Evolutionary conservation across 257 asterid species (phyloP), one percentile per base, ranked within the genome.

Genomic region (Gentiana macrophylla): DNA sequence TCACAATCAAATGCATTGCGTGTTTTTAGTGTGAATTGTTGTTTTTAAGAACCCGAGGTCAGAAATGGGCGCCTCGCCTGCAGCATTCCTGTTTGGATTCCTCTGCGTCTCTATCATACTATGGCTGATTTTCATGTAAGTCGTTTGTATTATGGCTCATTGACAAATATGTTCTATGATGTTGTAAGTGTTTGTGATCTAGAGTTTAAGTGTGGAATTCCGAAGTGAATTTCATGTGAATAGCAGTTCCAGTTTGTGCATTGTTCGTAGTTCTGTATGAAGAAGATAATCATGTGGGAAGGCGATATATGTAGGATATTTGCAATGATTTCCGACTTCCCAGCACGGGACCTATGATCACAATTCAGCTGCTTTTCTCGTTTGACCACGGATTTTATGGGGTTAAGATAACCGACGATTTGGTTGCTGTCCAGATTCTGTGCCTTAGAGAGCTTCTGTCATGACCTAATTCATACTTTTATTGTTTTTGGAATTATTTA

Each of bases 51-150:
- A 51, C 41, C 47, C 57, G 13, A 56, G 60, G 52, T 53, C 45
- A 49, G 37, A 46, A 52, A 91, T 91, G 98, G 95, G 75, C 60
- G 77, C 80, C 62, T 91, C 96, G 8, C 96, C 98, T 60, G 98
- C 92, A 48, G 83, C 84, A 61, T 91, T 91, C 81, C 67, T 91
- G 35, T 87, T 82, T 44, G 93, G 95, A 50, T 87, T 91, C 87
- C 92, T 91, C 52, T 77, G 80, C 57, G 74, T 77, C 44, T 91
- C 95, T 71, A 77, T 91, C 69, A 64, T 83, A 35, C 74, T 87
- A 78, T 91, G 98, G 98, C 78, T 82, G 65, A 66, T 87, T 64
- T 87, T 91, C 84, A 75, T 83, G 98, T 91, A 75, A 65, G 96
- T 73, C 36, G 9, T 49, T 34, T 41, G 41, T 24, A 45, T 62